These are phyloP conservation scores for Hypomyces perniciosus DNA, from an alignment of 2,329 filamentous ascomycete species.

Conservation along the genomic window DNA sequence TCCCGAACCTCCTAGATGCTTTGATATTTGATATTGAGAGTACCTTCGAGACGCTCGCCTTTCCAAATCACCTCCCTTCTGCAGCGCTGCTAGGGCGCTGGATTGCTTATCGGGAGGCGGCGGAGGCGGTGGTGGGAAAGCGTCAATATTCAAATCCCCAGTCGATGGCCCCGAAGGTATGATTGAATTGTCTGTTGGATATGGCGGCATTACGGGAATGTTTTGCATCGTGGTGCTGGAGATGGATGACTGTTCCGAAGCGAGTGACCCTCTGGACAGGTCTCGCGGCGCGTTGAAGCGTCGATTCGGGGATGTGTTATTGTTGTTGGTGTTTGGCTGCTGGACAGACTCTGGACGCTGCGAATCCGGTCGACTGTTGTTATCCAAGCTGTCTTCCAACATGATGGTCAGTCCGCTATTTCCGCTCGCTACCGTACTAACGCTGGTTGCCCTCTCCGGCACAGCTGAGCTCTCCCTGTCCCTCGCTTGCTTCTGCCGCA, in stretches of 20 bases:
- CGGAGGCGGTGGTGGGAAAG: conserved; percentile 64
- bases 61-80: conserved; percentile 87
- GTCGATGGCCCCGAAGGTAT: conserved; percentile 35
- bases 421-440: conserved; percentile 53
- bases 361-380: conserved; percentile 40
- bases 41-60: conserved; percentile 87
- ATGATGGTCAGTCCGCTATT: conserved; percentile 50
- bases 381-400: conserved; percentile 54
- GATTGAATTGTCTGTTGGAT: conserved; percentile 54
- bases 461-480: conserved; percentile 41
- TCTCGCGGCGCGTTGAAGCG: conserved; percentile 45
- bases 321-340: conserved; percentile 24
- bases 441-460: conserved; percentile 50
- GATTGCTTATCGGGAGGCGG: conserved; percentile 69
- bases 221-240: conserved; percentile 74
- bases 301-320: conserved; percentile 41
- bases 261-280: conserved; percentile 43
- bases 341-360: conserved; percentile 26
- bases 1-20: conserved; percentile 75
- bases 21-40: conserved; percentile 94
- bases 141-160: conserved; percentile 52
- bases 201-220: conserved; percentile 67
- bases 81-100: conserved; percentile 83
- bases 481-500: conserved; percentile 57
- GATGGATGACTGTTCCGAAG: conserved; percentile 57